A percentile compares a stretch with the other conserved stretches of the same genome.
phyloP scores from a whole-genome alignment of 192 early-diverging fungal species.

The Coemansia guatemalensis region DNA sequence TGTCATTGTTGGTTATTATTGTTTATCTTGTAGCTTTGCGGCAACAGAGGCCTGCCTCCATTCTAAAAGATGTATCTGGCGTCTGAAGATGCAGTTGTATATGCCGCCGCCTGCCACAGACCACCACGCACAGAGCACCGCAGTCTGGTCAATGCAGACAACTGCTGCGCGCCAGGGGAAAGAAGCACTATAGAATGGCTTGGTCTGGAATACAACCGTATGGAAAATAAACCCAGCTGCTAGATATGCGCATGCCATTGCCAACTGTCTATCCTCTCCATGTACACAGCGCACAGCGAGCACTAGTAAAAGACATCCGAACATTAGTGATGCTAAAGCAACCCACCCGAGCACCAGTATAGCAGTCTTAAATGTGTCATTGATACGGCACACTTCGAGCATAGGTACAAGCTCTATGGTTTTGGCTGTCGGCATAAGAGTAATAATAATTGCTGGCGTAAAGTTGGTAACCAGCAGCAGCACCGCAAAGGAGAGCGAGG shows the following conservation, averaged over 20 bases:
- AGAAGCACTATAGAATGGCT: constrained; percentile 21
- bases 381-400: constrained; percentile 26
- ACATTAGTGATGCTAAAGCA: neutral
- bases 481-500: neutral
- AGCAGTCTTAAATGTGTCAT: constrained; percentile 21
- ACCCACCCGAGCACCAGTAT: constrained; percentile 15
- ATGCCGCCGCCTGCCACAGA: constrained; percentile 15
- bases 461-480: neutral
- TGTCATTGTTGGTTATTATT: neutral
- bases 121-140: constrained; percentile 36
- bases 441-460: constrained; percentile 15
- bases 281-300: constrained; percentile 1
- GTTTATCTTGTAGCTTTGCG: neutral
- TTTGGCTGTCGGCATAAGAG: constrained; percentile 3
- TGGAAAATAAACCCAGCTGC: constrained; percentile 10
- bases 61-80: constrained; percentile 11
- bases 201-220: constrained; percentile 19
- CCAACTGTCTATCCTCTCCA: constrained; percentile 5
- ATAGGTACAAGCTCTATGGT: constrained; percentile 15
- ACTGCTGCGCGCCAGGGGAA: constrained; percentile 24
- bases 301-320: neutral
- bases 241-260: constrained; percentile 8
- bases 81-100: constrained; percentile 13
- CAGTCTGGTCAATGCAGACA: constrained; percentile 23
- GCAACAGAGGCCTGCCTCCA: constrained; percentile 12